Evolutionary conservation across 805 yeast genomes (phyloP).

Genomic region (Hanseniaspora mollemarum): DNA sequence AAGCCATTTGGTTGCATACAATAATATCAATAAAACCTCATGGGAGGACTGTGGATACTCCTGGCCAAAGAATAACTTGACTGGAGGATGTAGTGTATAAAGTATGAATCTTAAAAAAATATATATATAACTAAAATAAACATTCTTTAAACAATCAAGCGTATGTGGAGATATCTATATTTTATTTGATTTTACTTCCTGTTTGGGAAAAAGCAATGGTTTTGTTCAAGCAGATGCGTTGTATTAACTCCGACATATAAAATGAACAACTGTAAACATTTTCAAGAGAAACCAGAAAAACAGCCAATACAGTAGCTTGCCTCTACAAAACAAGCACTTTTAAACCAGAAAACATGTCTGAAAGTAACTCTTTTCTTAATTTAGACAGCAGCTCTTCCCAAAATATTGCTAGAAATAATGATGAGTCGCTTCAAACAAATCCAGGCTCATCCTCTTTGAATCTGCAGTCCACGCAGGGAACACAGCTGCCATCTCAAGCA

Average conservation of each 20-base stretch:
- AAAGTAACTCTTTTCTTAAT: conserved; percentile 5
- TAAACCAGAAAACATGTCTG: conserved; percentile 15
- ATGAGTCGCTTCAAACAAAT: not conserved
- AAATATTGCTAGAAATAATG: not conserved
- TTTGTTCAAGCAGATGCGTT: too few species aligned
- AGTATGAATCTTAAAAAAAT: not conserved
- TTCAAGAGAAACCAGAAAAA: not conserved
- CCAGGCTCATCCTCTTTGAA: conserved; percentile 6
- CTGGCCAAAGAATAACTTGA: conserved; percentile 51
- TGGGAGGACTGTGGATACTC: conserved; percentile 70
- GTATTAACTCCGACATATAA: too few species aligned
- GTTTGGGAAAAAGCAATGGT: conserved; percentile 14
- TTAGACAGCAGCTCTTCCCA: conserved; percentile 12
- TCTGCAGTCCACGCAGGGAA: conserved; percentile 2
- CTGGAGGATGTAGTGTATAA: conserved; percentile 37
- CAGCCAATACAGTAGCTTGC: too few species aligned
- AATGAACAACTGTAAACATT: too few species aligned
- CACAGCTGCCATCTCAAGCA: not conserved
- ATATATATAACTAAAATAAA: not conserved
- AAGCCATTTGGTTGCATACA: conserved; percentile 56
- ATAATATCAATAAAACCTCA: conserved; percentile 53
- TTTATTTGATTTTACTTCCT: conserved; percentile 4
- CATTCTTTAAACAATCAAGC: too few species aligned
- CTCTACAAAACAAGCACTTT: too few species aligned
- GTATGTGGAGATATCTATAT: not conserved